Evolutionary conservation across 306 rosid species (phyloP).

Genomic region (Vicia sativa): DNA sequence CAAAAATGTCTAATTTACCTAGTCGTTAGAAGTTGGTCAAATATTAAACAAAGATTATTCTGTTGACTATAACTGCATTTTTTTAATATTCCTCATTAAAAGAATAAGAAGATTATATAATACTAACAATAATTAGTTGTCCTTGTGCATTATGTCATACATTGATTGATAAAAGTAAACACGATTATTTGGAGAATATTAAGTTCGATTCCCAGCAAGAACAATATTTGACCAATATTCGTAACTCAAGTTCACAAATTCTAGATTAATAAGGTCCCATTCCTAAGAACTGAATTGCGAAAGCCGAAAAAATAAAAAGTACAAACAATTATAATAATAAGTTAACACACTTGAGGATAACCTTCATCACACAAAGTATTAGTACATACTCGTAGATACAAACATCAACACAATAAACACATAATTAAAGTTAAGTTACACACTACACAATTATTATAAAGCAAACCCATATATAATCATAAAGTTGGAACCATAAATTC

Average conservation of each 20-base stretch:
- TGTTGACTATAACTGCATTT: not conserved
- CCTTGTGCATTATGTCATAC: conserved; percentile 19
- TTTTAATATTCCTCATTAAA: not conserved
- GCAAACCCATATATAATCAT: conserved; percentile 21
- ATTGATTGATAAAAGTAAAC: not conserved
- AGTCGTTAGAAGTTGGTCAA: too few relatives aligned
- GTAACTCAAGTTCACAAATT: too few relatives aligned
- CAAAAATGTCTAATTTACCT: too few relatives aligned
- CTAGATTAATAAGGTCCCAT: too few relatives aligned
- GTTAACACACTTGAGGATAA: conserved; percentile 7
- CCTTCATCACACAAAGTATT: conserved; percentile 24
- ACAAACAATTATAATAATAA: conserved; percentile 28
- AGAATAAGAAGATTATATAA: not conserved
- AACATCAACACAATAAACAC: conserved; percentile 33
- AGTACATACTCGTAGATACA: conserved; percentile 1
- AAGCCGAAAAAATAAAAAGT: too few relatives aligned
- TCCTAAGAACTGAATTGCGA: too few relatives aligned
- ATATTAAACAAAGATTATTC: too few relatives aligned
- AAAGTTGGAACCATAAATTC: conserved; percentile 18
- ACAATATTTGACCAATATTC: too few relatives aligned
- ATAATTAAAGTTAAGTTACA: conserved; percentile 19
- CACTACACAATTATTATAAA: conserved; percentile 23
- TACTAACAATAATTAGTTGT: conserved; percentile 23
- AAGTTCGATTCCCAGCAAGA: too few relatives aligned
- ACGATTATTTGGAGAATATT: too few relatives aligned